phyloP scores from a whole-genome alignment of 140 eudicot genomes.

The Anethum foeniculum region DNA sequence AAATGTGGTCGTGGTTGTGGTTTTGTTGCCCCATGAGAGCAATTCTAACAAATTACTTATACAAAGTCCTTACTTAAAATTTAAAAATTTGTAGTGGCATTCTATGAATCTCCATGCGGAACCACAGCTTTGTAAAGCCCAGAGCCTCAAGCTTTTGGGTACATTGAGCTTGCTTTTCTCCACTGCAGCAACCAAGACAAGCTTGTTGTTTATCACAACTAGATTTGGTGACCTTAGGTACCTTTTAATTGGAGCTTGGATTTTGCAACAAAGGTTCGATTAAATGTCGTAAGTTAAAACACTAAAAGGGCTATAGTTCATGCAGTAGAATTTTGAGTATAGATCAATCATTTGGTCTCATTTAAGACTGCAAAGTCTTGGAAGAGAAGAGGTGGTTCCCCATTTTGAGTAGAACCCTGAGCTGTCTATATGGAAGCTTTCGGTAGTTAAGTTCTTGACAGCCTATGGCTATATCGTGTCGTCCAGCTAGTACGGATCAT shows the following conservation, averaged over 20 bases:
- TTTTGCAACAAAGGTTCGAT: conserved; percentile 52
- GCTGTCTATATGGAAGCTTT: conserved; percentile 73
- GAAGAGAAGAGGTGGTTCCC: conserved; percentile 77
- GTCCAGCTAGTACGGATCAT: conserved; percentile 66
- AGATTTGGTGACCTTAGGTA: conserved; percentile 70
- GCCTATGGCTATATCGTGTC: conserved; percentile 91
- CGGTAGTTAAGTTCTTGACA: conserved; percentile 75
- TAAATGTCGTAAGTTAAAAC: conserved; percentile 51
- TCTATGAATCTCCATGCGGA: conserved; percentile 65
- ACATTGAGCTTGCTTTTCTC: conserved; percentile 90
- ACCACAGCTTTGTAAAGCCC: conserved; percentile 70
- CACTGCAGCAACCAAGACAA: conserved; percentile 66
- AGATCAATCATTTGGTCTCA: conserved; percentile 64
- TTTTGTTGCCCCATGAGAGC: no score
- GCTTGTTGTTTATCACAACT: conserved; percentile 57
- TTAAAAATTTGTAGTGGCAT: conserved; percentile 98
- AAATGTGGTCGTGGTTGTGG: no score
- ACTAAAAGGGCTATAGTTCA: conserved; percentile 89
- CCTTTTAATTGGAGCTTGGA: conserved; percentile 89
- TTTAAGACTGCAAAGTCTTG: conserved; percentile 85
- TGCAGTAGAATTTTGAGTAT: conserved; percentile 61
- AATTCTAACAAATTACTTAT: no score
- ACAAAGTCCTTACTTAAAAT: no score
- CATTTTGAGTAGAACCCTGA: conserved; percentile 81
- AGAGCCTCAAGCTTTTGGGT: conserved; percentile 64